A percentile compares a stretch with the other conserved stretches of the same genome.
Evolutionary conservation across 306 rosid species (phyloP).

Genomic region (Senna tora): DNA sequence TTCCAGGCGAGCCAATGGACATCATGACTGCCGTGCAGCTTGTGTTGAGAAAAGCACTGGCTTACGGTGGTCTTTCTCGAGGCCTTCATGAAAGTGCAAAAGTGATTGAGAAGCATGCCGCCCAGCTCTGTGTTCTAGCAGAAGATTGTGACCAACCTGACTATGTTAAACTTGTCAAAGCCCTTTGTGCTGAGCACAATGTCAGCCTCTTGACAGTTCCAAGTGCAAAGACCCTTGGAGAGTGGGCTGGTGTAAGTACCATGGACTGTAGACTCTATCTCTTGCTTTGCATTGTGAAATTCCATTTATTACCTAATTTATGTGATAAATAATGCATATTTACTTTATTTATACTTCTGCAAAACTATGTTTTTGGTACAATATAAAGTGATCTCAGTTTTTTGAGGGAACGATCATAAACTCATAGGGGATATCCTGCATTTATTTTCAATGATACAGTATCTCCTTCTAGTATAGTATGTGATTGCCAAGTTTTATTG

Average conservation of each 20-base stretch:
- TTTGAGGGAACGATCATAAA: no score
- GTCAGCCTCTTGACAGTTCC: conserved; percentile 77
- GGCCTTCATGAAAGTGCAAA: conserved; percentile 88
- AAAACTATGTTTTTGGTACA: background rate
- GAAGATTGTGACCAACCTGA: conserved; percentile 91
- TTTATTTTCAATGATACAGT: no score
- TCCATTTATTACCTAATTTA: no score
- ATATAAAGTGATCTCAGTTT: no score
- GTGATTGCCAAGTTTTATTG: background rate
- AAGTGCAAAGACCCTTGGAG: conserved; percentile 88
- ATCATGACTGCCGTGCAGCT: conserved; percentile 72
- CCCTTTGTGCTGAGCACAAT: conserved; percentile 82
- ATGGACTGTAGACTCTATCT: no score
- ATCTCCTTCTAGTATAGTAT: no score
- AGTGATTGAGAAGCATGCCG: conserved; percentile 78
- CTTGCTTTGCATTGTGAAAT: no score
- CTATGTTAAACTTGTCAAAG: conserved; percentile 83
- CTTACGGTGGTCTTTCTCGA: conserved; percentile 80
- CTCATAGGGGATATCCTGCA: no score
- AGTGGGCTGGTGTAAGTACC: conserved; percentile 92
- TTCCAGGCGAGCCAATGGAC: conserved; percentile 55
- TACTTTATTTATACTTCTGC: background rate
- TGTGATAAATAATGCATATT: no score
- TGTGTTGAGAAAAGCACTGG: conserved; percentile 79
- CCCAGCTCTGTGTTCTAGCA: conserved; percentile 83